Percentiles rank a stretch among this genome's conserved stretches.
Evolutionary conservation across 495 filamentous ascomycete species (phyloP).

Genomic region (Aspergillus panamensis): DNA sequence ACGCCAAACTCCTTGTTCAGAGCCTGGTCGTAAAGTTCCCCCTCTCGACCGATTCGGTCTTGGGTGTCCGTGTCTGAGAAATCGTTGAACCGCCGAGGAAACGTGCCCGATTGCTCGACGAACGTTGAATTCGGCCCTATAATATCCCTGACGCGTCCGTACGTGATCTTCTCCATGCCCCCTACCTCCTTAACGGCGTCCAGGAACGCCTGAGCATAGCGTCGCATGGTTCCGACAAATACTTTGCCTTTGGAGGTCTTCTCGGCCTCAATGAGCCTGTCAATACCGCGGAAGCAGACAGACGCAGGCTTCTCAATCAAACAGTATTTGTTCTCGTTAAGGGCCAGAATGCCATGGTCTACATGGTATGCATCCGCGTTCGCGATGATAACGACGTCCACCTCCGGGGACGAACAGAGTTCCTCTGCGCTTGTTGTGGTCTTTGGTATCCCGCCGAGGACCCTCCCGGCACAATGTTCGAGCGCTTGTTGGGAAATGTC

Average conservation of each 20-base stretch:
- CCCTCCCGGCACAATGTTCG: neutral
- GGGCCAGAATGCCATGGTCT: slow-evolving; percentile 31
- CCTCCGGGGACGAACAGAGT: slow-evolving; percentile 30
- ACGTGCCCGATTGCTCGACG: slow-evolving; percentile 43
- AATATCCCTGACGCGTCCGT: slow-evolving; percentile 44
- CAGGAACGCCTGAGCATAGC: slow-evolving; percentile 40
- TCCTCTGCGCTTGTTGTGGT: slow-evolving; percentile 26
- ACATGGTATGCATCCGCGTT: slow-evolving; percentile 41
- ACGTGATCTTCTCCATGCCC: slow-evolving; percentile 31
- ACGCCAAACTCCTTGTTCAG: neutral
- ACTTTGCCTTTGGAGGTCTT: slow-evolving; percentile 28
- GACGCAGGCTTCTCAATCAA: slow-evolving; percentile 49
- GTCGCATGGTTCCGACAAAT: slow-evolving; percentile 48
- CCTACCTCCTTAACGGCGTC: slow-evolving; percentile 37
- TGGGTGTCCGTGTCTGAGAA: slow-evolving; percentile 20
- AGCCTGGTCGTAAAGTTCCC: neutral
- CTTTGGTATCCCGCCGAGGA: slow-evolving; percentile 21
- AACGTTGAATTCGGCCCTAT: slow-evolving; percentile 43
- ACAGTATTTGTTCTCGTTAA: slow-evolving; percentile 36
- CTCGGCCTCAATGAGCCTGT: slow-evolving; percentile 34
- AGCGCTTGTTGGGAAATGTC: neutral
- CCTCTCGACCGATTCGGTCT: slow-evolving; percentile 6
- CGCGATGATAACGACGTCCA: slow-evolving; percentile 42
- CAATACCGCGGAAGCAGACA: slow-evolving; percentile 22
- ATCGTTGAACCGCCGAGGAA: slow-evolving; percentile 36